These are phyloP conservation scores for Wickerhamomyces bisporus DNA, from an alignment of 805 yeast genomes.

Conservation along the genomic window DNA sequence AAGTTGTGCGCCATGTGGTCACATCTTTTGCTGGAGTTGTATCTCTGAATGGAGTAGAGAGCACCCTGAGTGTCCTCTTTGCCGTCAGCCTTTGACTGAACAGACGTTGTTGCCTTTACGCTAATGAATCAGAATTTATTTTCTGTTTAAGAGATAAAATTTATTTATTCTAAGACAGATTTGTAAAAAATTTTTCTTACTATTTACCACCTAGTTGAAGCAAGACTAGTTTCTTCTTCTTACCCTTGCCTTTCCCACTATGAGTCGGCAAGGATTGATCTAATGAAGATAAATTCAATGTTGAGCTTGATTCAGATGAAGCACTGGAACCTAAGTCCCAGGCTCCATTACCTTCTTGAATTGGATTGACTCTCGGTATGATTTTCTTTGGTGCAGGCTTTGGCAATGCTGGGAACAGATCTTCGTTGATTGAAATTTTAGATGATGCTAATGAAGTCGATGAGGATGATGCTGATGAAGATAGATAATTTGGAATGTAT, in stretches of 20 bases:
- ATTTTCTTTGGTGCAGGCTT: conserved; percentile 36
- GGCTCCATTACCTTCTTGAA: conserved; percentile 32
- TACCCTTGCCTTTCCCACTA: conserved; percentile 33
- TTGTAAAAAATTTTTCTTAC: not conserved
- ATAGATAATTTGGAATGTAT: conserved; percentile 27
- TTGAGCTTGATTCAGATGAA: conserved; percentile 8
- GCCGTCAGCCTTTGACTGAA: conserved; percentile 60
- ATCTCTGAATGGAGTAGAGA: conserved; percentile 87
- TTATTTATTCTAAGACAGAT: not conserved
- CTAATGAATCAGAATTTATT: conserved; percentile 3
- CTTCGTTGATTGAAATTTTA: conserved; percentile 18
- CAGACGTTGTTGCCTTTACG: conserved; percentile 22
- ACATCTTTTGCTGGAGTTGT: conserved; percentile 89
- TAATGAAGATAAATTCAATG: conserved; percentile 19
- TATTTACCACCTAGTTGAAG: conserved; percentile 44
- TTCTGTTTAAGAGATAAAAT: not conserved
- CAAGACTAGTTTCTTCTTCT: conserved; percentile 49
- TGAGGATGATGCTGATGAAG: conserved; percentile 17
- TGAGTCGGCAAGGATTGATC: conserved; percentile 16
- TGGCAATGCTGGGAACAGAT: conserved; percentile 46
- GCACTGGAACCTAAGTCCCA: conserved; percentile 22
- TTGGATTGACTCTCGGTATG: conserved; percentile 55
- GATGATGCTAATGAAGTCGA: conserved; percentile 14
- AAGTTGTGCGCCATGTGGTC: conserved; percentile 86
- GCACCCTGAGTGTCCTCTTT: conserved; percentile 84